Evolutionary conservation across 139 green algal genomes (phyloP).

Genomic region (Chlorella sorokiniana): DNA sequence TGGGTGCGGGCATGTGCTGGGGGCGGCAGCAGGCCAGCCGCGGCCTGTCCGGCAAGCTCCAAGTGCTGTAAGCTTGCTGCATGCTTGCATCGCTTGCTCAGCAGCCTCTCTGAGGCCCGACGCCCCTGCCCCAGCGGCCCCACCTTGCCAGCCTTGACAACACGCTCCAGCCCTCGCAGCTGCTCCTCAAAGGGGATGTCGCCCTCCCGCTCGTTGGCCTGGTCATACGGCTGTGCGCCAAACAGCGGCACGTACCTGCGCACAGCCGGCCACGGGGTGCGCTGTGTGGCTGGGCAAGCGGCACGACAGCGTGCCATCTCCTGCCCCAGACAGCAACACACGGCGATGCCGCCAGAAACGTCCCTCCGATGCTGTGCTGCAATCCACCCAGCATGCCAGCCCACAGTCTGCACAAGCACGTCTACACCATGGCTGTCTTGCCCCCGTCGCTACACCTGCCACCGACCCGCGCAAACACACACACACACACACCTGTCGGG

Average conservation of each 20-base stretch:
- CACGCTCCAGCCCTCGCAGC: slow-evolving; percentile 75
- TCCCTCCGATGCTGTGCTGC: no score
- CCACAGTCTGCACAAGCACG: no score
- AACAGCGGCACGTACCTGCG: slow-evolving; percentile 85
- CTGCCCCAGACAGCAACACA: background rate
- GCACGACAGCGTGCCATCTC: background rate
- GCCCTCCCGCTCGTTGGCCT: slow-evolving; percentile 56
- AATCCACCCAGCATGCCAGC: no score
- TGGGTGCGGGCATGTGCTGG: background rate
- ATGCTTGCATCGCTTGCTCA: background rate
- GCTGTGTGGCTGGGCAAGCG: no score
- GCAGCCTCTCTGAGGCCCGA: background rate
- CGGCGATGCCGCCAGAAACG: no score
- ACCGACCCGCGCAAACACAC: background rate
- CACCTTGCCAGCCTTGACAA: slow-evolving; percentile 90
- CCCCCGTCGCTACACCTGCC: background rate
- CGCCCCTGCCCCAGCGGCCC: background rate
- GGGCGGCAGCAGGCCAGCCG: background rate
- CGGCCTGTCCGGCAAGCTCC: no score
- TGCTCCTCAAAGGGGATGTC: slow-evolving; percentile 90
- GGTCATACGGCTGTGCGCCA: slow-evolving; percentile 62
- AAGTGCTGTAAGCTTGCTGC: background rate
- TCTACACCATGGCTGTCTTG: no score
- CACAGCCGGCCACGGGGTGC: slow-evolving; percentile 34
- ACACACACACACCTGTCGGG: slow-evolving; percentile 3